Percentiles rank a stretch among this genome's conserved stretches.
Conservation (phyloP, 2,329 filamentous ascomycete genomes). For the Pseudocercospora vitis region DNA sequence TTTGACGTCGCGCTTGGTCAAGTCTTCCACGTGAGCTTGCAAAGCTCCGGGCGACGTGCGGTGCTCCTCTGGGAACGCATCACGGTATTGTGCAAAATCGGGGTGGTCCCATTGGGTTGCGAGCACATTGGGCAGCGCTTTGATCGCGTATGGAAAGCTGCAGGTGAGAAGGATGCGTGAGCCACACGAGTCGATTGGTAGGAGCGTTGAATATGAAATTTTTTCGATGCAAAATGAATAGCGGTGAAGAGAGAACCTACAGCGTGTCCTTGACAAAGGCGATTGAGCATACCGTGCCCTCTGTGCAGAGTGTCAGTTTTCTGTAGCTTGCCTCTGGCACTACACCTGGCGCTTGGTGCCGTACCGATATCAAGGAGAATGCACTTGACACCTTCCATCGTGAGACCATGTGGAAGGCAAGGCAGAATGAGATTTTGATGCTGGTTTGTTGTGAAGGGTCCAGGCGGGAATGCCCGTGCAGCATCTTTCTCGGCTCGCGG, state of each 20-base stretch:
- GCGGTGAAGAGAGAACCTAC: slow-evolving; percentile 56
- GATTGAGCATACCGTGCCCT: slow-evolving; percentile 80
- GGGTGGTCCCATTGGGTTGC: slow-evolving; percentile 65
- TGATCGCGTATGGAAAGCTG: slow-evolving; percentile 76
- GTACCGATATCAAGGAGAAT: slow-evolving; percentile 43
- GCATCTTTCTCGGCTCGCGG: background rate
- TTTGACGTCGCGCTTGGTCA: slow-evolving; percentile 72
- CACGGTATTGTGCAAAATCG: slow-evolving; percentile 65
- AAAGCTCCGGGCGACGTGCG: slow-evolving; percentile 60
- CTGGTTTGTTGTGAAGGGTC: background rate
- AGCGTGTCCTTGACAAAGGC: slow-evolving; percentile 81
- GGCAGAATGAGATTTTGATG: slow-evolving; percentile 11
- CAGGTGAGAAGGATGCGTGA: slow-evolving; percentile 12
- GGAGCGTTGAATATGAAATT: slow-evolving; percentile 3
- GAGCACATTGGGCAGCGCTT: slow-evolving; percentile 64
- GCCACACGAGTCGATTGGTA: slow-evolving; percentile 1
- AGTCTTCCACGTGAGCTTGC: slow-evolving; percentile 66
- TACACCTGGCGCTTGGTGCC: slow-evolving; percentile 3
- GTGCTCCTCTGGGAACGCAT: slow-evolving; percentile 68
- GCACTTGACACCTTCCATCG: slow-evolving; percentile 35
- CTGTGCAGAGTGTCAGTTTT: slow-evolving; percentile 45
- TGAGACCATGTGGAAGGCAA: slow-evolving; percentile 16
- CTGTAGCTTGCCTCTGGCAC: background rate
- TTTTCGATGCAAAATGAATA: slow-evolving; percentile 10
- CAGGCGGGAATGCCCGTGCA: background rate